Evolutionary conservation across 768 basidiomycete genomes (phyloP), one percentile per base, ranked within the genome.

Genomic region (Pleurotus sapidus): DNA sequence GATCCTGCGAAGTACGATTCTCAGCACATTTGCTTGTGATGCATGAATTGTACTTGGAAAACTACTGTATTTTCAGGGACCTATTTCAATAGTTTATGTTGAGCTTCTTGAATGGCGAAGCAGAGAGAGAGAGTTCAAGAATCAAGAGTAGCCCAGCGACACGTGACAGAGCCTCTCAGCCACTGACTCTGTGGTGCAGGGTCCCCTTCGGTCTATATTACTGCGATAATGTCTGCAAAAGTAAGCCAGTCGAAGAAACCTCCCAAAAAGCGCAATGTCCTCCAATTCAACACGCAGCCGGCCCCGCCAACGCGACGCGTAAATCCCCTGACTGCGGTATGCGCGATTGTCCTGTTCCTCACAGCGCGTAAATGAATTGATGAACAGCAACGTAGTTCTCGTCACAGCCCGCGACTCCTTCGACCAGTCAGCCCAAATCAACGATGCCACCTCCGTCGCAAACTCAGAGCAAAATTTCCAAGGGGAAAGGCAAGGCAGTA

Each of bases 401-500:
- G 15, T 50, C 49, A 5, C 59, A 55, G 48, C 55, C 30, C 9
- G 11, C 30, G 8, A 30, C 59, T 12, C 18, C 27, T 23, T 34
- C 30, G 15, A 49, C 9, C 24, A 43, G 24, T 20, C 17, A 46
- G 8, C 23, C 15, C 42, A n/a, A 42, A 24, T 2, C 38, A 39
- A 23, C 38, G 25, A 12, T 25, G 12, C 47, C n/a, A 20, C 30
- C 59, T 15, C 59, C 61, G 5, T 61, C 59, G 49, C 11, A 18
- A 17, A 42, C 1, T 53, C n/a, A 39, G 7, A 4, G 4, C 1
- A 51, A 24, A 30, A 54, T 17, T 23, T 30, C 18, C 6, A 66
- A 65, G 30, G 61, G 61, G 54, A 73, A 69, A 55, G 67, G 58
- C 4, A 71, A 73, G 59, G 65, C 60, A 20, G 65, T 56, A 56